These are phyloP conservation scores for Tritrichomonas musculus DNA, from an alignment of 208 protist genomes.

Conservation along the genomic window DNA sequence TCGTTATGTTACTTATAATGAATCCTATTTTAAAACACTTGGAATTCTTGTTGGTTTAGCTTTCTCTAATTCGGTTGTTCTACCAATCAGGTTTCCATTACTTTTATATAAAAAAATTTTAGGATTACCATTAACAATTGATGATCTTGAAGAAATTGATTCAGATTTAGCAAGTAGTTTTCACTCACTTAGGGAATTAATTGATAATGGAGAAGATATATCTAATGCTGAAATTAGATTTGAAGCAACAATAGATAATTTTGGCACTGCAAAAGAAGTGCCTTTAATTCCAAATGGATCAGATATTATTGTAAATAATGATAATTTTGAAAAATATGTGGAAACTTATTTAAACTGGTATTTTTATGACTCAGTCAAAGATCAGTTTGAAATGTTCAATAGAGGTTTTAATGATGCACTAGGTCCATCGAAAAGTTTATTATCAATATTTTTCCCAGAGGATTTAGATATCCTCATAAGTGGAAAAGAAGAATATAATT, in stretches of 20 bases:
- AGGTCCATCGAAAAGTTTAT: constrained; percentile 36
- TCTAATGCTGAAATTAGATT: constrained; percentile 34
- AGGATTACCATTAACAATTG: neutral
- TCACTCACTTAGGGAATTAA: neutral
- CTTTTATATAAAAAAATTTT: constrained; percentile 41
- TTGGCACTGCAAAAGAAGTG: constrained; percentile 36
- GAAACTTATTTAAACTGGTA: constrained; percentile 16
- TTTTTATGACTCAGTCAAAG: constrained; percentile 48
- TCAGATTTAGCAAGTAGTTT: constrained; percentile 18
- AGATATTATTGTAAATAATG: constrained; percentile 43
- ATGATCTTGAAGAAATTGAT: constrained; percentile 39
- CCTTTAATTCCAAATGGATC: constrained; percentile 40
- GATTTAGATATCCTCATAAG: constrained; percentile 66
- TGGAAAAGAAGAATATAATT: constrained; percentile 58
- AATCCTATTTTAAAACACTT: constrained; percentile 30
- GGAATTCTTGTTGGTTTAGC: constrained; percentile 68
- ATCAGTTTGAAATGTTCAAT: constrained; percentile 49
- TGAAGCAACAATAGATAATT: constrained; percentile 38
- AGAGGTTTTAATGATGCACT: constrained; percentile 44
- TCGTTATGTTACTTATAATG: constrained; percentile 48
- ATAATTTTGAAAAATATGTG: constrained; percentile 47
- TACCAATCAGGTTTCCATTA: constrained; percentile 74
- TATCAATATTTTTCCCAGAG: constrained; percentile 50
- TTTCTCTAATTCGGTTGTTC: constrained; percentile 78
- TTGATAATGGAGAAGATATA: constrained; percentile 42